phyloP scores from a whole-genome alignment of 495 filamentous ascomycete species.

The Penicillium angulare region DNA sequence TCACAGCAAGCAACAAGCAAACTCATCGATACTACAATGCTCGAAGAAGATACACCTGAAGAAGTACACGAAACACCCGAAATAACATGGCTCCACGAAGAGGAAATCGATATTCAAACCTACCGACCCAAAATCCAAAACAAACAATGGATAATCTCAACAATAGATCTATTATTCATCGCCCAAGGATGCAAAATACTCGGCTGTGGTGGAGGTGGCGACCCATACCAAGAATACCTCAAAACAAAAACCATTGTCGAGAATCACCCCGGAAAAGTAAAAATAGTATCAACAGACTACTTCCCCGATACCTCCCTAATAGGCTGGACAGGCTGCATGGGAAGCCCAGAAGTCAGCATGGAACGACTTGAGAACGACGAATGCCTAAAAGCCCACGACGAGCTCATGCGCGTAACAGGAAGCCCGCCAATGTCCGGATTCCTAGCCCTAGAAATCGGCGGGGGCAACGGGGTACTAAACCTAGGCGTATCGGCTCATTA shows the following conservation, averaged over 20 bases:
- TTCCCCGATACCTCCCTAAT: slow-evolving; percentile 19
- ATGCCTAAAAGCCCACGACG: slow-evolving; percentile 25
- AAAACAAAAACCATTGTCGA: slow-evolving; percentile 13
- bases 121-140: slow-evolving; percentile 18
- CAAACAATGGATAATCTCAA: slow-evolving; percentile 49
- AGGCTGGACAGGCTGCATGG: slow-evolving; percentile 29
- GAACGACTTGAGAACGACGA: slow-evolving; percentile 34
- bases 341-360: slow-evolving; percentile 28
- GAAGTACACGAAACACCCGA: background rate
- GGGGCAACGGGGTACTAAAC: slow-evolving; percentile 36
- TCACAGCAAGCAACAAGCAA: background rate
- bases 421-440: slow-evolving; percentile 27
- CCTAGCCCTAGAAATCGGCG: slow-evolving; percentile 37
- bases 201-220: slow-evolving; percentile 56
- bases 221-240: slow-evolving; percentile 29
- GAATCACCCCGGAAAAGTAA: slow-evolving; percentile 8
- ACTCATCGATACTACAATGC: background rate
- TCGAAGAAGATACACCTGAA: background rate
- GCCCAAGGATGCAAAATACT: slow-evolving; percentile 60
- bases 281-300: slow-evolving; percentile 17
- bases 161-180: slow-evolving; percentile 58
- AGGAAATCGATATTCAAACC: slow-evolving; percentile 3
- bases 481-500: slow-evolving; percentile 27
- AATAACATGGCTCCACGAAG: background rate
- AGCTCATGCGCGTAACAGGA: slow-evolving; percentile 29